Evolutionary conservation across 1,139 yeast species (phyloP).

Genomic region (Sugiyamaella grinbergsii): DNA sequence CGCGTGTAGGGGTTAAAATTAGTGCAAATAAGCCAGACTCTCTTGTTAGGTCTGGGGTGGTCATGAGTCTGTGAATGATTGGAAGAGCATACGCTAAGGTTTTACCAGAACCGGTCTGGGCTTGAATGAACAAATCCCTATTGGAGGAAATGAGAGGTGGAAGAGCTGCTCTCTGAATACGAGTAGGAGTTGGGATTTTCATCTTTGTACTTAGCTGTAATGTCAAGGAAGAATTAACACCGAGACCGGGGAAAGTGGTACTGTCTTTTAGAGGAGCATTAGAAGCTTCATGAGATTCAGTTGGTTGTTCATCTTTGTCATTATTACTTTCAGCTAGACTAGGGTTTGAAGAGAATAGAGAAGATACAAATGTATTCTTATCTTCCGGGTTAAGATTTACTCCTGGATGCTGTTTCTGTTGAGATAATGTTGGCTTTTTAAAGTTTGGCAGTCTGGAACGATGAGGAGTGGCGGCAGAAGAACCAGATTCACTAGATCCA

Average conservation of each 20-base stretch:
- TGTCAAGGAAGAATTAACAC: conserved; percentile 58
- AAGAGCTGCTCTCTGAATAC: conserved; percentile 80
- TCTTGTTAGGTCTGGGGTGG: conserved; percentile 55
- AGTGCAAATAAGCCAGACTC: conserved; percentile 87
- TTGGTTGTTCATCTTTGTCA: conserved; percentile 31
- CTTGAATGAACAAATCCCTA: conserved; percentile 79
- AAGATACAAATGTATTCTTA: conserved; percentile 68
- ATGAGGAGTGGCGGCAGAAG: background rate
- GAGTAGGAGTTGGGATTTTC: conserved; percentile 72
- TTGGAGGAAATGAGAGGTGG: conserved; percentile 59
- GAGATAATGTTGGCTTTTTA: conserved; percentile 13
- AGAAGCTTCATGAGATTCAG: conserved; percentile 55
- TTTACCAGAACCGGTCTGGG: conserved; percentile 96
- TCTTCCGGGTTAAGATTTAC: conserved; percentile 26
- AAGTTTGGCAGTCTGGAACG: conserved; percentile 2
- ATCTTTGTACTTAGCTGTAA: conserved; percentile 60
- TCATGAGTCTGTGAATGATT: conserved; percentile 70
- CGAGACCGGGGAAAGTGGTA: conserved; percentile 69
- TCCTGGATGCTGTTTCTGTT: conserved; percentile 14
- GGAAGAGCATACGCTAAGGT: conserved; percentile 86
- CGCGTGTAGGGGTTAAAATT: conserved; percentile 90
- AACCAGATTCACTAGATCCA: background rate
- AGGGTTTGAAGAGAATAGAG: conserved; percentile 76
- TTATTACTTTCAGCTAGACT: conserved; percentile 25
- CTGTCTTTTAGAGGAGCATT: conserved; percentile 82